phyloP scores from a whole-genome alignment of 192 early-diverging fungal genomes.

The Backusella mclennaniae region DNA sequence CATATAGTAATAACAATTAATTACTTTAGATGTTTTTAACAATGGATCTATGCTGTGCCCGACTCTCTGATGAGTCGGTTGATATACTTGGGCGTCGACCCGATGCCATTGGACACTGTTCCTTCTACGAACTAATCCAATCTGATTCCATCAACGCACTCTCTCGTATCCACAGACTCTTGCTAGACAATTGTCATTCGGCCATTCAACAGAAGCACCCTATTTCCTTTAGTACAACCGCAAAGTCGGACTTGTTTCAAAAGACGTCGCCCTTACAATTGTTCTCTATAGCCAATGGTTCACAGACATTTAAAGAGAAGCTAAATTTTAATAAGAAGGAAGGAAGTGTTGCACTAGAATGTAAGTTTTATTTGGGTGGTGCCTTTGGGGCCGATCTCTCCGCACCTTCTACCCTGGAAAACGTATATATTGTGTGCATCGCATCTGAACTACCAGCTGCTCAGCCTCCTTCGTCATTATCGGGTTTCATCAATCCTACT shows the following conservation, averaged over 20 bases:
- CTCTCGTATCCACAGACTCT: conserved; percentile 29
- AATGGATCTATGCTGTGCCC: conserved; percentile 48
- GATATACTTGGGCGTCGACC: conserved; percentile 47
- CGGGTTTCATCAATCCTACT: neutral
- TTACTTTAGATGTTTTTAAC: conserved; percentile 40
- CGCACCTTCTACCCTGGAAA: conserved; percentile 39
- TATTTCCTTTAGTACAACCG: conserved; percentile 20
- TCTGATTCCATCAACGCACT: conserved; percentile 35
- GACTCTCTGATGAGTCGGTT: conserved; percentile 50
- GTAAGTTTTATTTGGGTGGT: conserved; percentile 54
- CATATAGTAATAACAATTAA: neutral
- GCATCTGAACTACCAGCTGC: neutral
- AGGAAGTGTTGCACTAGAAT: conserved; percentile 38
- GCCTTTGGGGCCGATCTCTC: conserved; percentile 53
- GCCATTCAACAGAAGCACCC: conserved; percentile 16
- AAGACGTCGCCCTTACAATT: conserved; percentile 29
- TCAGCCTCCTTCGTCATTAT: neutral
- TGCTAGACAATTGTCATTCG: conserved; percentile 37
- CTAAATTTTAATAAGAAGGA: conserved; percentile 36
- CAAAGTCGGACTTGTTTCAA: conserved; percentile 17
- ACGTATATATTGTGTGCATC: conserved; percentile 46
- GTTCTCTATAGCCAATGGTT: conserved; percentile 41
- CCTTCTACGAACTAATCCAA: conserved; percentile 45
- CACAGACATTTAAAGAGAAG: conserved; percentile 44
- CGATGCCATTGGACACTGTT: conserved; percentile 44